Base-by-base conservation (phyloP, 768 basidiomycete genomes). In the Pulveroboletus sp. region DNA sequence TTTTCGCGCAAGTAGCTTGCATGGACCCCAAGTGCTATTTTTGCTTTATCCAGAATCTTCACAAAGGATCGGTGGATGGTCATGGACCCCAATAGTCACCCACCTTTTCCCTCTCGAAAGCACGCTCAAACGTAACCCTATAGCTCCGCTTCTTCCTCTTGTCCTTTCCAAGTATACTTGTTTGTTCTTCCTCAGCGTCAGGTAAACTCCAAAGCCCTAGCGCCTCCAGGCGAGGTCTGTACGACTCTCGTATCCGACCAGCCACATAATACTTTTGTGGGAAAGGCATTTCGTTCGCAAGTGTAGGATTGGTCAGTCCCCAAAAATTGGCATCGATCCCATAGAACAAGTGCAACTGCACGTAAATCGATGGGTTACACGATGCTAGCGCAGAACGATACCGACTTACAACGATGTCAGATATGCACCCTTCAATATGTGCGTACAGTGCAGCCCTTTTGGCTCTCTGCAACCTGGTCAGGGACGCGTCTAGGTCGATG, bases 241-340 rank as follows among this genome's bases (percentile, higher is more conserved):
- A 78, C 15, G 73, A 62, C 26, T 76, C 71, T 35, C 86, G 78
- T 30, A 90, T 75, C 15, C 87, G 77, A 6, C 64, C 60, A 0
- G 88, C 83, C 7, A 87, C 78, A 59, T 85, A 92, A 62, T 88
- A 91, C 8, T 81, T 76, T 58, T 86, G 85, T 1, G 87, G 89
- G 3, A 84, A 47, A 13, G 80, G 76, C 47, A 86, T 80, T 56
- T 82, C 64, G 6, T 76, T 74, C 1, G 76, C 78, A 36, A 91
- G 67, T 0, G 74, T 67, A 4, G 76, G 78, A 32, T 76, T 75
- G 10, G 77, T 85, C 49, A 87, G 56, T 9, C 70, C 69, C 49
- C 60, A 67, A 76, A 85, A 91, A 56, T 92, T 92, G 31, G 70
- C 72, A 14, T 76, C 68, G 32, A 78, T 69, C 10, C 84, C 79